A percentile compares a stretch with the other conserved stretches of the same genome.
These are phyloP conservation scores for Pisolithus thermaeus DNA, from an alignment of 1,284 basidiomycete species.

Conservation along the genomic window DNA sequence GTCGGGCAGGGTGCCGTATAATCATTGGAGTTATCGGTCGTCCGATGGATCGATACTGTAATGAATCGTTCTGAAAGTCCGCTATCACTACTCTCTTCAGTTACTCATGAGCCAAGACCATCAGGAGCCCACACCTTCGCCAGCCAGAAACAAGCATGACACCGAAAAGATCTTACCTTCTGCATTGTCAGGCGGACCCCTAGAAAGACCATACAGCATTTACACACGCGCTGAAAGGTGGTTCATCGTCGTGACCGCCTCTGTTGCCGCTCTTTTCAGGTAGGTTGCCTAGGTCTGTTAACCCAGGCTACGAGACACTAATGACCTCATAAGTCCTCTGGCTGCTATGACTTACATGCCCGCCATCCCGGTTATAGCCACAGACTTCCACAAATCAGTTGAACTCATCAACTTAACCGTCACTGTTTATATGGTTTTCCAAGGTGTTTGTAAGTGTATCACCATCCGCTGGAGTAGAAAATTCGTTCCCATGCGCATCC, in stretches of 20 bases:
- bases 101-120: neutral
- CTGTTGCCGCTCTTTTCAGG: slow-evolving; percentile 62
- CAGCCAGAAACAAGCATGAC: neutral
- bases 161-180: neutral
- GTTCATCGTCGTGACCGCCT: slow-evolving; percentile 55
- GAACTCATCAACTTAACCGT: slow-evolving; percentile 75
- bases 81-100: too few relatives aligned
- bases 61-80: too few relatives aligned
- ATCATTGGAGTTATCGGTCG: too few relatives aligned
- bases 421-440: slow-evolving; percentile 74
- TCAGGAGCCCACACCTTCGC: neutral
- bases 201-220: slow-evolving; percentile 41
- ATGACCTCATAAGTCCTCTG: slow-evolving; percentile 46
- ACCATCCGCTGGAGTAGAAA: neutral
- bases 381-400: slow-evolving; percentile 55
- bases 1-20: too few relatives aligned
- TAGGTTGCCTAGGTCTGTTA: slow-evolving; percentile 14
- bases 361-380: slow-evolving; percentile 62
- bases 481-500: neutral
- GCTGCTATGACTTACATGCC: slow-evolving; percentile 76
- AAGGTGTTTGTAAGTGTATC: slow-evolving; percentile 53
- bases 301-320: neutral
- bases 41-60: too few relatives aligned
- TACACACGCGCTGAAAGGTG: slow-evolving; percentile 59
- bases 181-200: neutral